Percentiles rank a stretch among this genome's conserved stretches.
phyloP scores from a whole-genome alignment of 1,284 basidiomycete species.

The Rhodotorula sp. region DNA sequence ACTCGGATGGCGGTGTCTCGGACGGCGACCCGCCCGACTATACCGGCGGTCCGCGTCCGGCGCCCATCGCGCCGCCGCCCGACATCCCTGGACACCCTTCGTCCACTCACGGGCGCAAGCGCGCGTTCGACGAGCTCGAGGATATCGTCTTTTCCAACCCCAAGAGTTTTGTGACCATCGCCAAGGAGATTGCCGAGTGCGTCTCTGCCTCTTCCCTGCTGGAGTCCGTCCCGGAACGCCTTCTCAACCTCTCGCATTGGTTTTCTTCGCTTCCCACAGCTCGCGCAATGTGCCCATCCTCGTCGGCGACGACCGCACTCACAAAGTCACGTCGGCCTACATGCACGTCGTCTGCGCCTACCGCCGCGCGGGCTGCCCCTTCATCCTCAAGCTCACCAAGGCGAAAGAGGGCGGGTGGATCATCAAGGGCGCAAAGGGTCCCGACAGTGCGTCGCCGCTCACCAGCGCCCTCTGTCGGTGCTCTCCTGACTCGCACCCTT shows the following conservation, averaged over 20 bases:
- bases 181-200: constrained; percentile 29
- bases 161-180: constrained; percentile 24
- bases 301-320: constrained; percentile 34
- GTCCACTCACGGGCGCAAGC: neutral
- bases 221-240: neutral
- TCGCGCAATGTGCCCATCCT: constrained; percentile 24
- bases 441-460: constrained; percentile 2
- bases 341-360: constrained; percentile 41
- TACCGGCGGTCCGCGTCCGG: neutral
- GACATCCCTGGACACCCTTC: neutral
- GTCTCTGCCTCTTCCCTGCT: neutral
- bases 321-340: constrained; percentile 33
- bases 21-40: constrained; percentile 33
- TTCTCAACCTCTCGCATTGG: no score
- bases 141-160: constrained; percentile 36
- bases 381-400: constrained; percentile 36
- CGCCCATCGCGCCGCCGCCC: constrained; percentile 7
- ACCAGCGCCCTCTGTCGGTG: neutral
- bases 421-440: constrained; percentile 5
- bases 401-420: constrained; percentile 39
- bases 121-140: constrained; percentile 34
- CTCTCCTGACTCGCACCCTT: neutral
- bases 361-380: constrained; percentile 31
- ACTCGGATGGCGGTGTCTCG: constrained; percentile 11
- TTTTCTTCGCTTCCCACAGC: constrained; percentile 1